phyloP scores from a whole-genome alignment of 2,329 filamentous ascomycete species.

The Verticillium alfalfae region DNA sequence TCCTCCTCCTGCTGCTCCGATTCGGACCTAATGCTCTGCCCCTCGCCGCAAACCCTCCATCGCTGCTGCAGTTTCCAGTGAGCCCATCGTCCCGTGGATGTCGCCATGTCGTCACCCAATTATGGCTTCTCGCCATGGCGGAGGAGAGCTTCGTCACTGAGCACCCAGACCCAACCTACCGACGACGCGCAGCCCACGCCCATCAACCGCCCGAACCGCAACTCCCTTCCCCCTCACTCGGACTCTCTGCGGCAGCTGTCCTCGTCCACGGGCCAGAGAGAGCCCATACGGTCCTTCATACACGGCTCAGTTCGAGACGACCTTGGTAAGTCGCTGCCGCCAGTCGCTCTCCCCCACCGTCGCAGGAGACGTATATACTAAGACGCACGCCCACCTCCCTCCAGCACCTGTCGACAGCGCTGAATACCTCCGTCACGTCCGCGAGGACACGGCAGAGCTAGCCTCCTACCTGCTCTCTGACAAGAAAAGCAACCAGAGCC shows the following conservation, averaged over 20 bases:
- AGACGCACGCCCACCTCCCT: background rate
- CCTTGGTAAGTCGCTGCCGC: conserved; percentile 37
- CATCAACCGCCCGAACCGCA: conserved; percentile 12
- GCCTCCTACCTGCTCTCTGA: conserved; percentile 76
- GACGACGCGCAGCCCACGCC: conserved; percentile 17
- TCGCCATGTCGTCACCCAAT: conserved; percentile 39
- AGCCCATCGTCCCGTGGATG: background rate
- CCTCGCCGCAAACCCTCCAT: background rate
- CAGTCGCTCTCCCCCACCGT: too few species aligned
- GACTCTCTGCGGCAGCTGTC: conserved; percentile 28
- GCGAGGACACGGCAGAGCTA: conserved; percentile 82
- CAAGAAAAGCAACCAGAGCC: conserved; percentile 37
- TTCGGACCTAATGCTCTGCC: background rate
- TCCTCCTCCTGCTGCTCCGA: background rate
- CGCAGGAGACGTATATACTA: background rate
- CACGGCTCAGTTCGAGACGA: conserved; percentile 58
- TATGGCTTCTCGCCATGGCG: conserved; percentile 44
- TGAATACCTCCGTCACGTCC: conserved; percentile 71
- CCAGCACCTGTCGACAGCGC: conserved; percentile 58
- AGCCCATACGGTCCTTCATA: conserved; percentile 67
- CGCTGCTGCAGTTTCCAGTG: background rate
- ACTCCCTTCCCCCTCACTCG: conserved; percentile 12
- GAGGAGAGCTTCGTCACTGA: conserved; percentile 22
- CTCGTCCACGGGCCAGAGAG: conserved; percentile 43
- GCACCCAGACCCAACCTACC: conserved; percentile 8